Conservation (phyloP, 768 basidiomycete species). For the Multifurca ochricompacta region DNA sequence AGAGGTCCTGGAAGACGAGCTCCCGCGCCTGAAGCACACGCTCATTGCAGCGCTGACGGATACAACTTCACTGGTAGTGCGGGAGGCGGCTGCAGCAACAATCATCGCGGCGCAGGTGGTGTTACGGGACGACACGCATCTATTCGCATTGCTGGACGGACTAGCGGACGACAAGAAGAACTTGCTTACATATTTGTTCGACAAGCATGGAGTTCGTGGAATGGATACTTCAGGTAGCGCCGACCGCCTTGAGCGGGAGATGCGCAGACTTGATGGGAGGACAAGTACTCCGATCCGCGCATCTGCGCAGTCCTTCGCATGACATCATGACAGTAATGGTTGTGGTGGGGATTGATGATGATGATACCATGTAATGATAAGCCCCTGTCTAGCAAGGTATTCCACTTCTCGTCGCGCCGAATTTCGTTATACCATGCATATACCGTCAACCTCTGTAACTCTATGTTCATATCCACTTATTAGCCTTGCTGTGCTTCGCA, state of each 20-base stretch:
- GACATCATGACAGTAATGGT: neutral
- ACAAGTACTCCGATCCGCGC: constrained; percentile 58
- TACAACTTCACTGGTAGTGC: constrained; percentile 62
- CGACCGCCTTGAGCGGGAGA: constrained; percentile 71
- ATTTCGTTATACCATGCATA: neutral
- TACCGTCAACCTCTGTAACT: neutral
- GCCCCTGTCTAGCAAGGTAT: neutral
- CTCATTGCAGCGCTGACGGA: constrained; percentile 71
- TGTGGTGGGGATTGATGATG: neutral
- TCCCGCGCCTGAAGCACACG: constrained; percentile 67
- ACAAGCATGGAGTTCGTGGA: constrained; percentile 72
- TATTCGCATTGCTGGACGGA: constrained; percentile 74
- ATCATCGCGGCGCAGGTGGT: constrained; percentile 83
- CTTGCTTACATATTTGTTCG: constrained; percentile 79
- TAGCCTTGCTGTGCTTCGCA: neutral
- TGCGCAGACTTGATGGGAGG: constrained; percentile 69
- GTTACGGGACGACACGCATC: constrained; percentile 72
- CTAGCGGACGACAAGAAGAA: constrained; percentile 90
- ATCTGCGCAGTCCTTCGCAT: neutral
- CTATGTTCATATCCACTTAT: constrained; percentile 2
- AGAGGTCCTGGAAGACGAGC: constrained; percentile 81
- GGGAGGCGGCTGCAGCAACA: constrained; percentile 74
- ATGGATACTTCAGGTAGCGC: constrained; percentile 30
- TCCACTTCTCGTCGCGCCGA: neutral
- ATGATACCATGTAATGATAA: neutral